Evolutionary conservation across 176 grass and related monocot genomes (phyloP).

Genomic region (Luzula sylvatica): DNA sequence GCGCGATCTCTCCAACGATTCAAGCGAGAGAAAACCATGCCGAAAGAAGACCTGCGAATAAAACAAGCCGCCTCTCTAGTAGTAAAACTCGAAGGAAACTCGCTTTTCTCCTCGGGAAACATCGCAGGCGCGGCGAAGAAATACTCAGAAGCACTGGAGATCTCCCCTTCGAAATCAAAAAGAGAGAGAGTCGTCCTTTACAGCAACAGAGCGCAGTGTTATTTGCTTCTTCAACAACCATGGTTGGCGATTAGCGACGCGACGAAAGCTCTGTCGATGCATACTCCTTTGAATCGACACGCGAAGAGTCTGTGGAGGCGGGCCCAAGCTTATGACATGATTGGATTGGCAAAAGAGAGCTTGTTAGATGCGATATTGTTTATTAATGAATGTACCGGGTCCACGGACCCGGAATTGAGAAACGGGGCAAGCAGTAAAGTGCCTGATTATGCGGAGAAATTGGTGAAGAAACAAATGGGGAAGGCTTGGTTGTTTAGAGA

Average conservation of each 20-base stretch:
- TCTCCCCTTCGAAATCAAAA: constrained; percentile 97
- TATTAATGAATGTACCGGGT: constrained; percentile 90
- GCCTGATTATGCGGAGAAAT: constrained; percentile 93
- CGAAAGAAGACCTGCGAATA: constrained; percentile 93
- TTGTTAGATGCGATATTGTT: constrained; percentile 96
- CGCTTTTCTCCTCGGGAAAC: constrained; percentile 88
- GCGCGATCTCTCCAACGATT: constrained; percentile 66
- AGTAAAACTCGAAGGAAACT: constrained; percentile 98
- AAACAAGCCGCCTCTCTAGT: constrained; percentile 97
- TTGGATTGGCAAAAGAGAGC: constrained; percentile 90
- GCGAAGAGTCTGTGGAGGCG: constrained; percentile 98
- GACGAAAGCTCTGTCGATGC: constrained; percentile 80
- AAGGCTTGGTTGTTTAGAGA: constrained; percentile 96
- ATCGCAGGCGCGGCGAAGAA: constrained; percentile 81
- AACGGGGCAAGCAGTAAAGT: constrained; percentile 57
- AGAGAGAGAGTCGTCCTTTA: constrained; percentile 96
- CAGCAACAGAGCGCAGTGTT: constrained; percentile 91
- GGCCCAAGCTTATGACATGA: constrained; percentile 99
- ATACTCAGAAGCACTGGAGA: constrained; percentile 86
- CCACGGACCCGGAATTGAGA: constrained; percentile 73
- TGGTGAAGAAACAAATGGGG: constrained; percentile 97
- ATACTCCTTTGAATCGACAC: constrained; percentile 50
- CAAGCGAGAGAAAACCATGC: constrained; percentile 86
- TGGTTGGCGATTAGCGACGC: constrained; percentile 82
- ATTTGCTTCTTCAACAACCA: constrained; percentile 94